These are phyloP conservation scores for Coleophoma crateriformis DNA, from an alignment of 2,329 filamentous ascomycete genomes.

Conservation along the genomic window DNA sequence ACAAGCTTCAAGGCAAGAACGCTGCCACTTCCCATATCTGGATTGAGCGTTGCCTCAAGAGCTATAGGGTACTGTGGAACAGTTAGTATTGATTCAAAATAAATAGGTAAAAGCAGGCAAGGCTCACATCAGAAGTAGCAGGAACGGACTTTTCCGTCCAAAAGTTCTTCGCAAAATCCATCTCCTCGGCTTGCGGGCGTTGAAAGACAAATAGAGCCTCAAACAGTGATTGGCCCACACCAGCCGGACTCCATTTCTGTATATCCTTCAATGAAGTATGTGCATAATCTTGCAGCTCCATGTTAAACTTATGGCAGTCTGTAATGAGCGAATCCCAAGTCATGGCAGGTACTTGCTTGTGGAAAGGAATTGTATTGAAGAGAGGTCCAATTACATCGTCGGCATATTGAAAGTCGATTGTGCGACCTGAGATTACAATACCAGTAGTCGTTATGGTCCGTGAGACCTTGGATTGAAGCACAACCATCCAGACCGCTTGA, in stretches of 20 bases:
- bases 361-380: constrained; percentile 84
- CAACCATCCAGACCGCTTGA: constrained; percentile 67
- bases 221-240: constrained; percentile 55
- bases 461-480: constrained; percentile 47
- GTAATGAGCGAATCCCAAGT: constrained; percentile 57
- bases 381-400: constrained; percentile 72
- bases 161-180: constrained; percentile 26
- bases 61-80: constrained; percentile 50
- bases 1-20: constrained; percentile 53
- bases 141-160: constrained; percentile 46
- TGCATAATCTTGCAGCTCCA: constrained; percentile 63
- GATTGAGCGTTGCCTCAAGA: constrained; percentile 60
- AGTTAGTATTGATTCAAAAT: too few species aligned
- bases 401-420: constrained; percentile 59
- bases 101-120: too few species aligned
- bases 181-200: constrained; percentile 31
- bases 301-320: constrained; percentile 66
- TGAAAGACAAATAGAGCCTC: constrained; percentile 83
- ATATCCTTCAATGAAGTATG: constrained; percentile 75
- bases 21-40: constrained; percentile 26
- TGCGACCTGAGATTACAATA: constrained; percentile 72
- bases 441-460: constrained; percentile 50
- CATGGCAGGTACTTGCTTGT: constrained; percentile 38
- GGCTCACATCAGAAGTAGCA: constrained; percentile 21
- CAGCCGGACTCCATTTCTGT: constrained; percentile 66